Conservation (phyloP, 2,329 filamentous ascomycete species). For the Paraconiothyrium brasiliense region DNA sequence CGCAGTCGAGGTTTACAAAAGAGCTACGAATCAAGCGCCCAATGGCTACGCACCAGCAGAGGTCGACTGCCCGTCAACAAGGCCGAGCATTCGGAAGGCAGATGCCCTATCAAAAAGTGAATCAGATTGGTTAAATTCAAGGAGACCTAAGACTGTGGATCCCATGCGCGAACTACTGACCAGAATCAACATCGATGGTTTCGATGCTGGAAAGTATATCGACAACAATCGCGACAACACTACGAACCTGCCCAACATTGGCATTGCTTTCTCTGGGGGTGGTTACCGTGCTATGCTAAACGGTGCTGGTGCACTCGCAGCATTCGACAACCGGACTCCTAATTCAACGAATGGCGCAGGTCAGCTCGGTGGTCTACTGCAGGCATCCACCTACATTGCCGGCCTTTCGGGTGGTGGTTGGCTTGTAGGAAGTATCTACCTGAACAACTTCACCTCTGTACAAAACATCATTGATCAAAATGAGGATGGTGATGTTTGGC, state of each 20-base stretch:
- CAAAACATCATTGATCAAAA: constrained; percentile 61
- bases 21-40: constrained; percentile 64
- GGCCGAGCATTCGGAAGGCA: constrained; percentile 74
- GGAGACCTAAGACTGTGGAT: constrained; percentile 76
- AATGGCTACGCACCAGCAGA: constrained; percentile 76
- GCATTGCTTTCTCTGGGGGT: constrained; percentile 81
- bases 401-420: constrained; percentile 85
- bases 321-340: constrained; percentile 77
- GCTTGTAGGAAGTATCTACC: constrained; percentile 82
- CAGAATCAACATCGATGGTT: constrained; percentile 77
- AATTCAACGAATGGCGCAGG: constrained; percentile 66
- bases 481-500: constrained; percentile 64
- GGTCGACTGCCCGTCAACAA: constrained; percentile 74
- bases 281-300: constrained; percentile 89
- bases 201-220: constrained; percentile 80
- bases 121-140: constrained; percentile 74
- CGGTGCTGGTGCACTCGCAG: constrained; percentile 80
- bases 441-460: constrained; percentile 80
- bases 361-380: constrained; percentile 81
- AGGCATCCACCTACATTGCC: constrained; percentile 81
- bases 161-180: constrained; percentile 79
- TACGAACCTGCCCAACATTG: constrained; percentile 72
- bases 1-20: constrained; percentile 38
- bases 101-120: constrained; percentile 73
- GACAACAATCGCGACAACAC: constrained; percentile 65